Percentiles rank a stretch among this genome's conserved stretches.
These are phyloP conservation scores for Stephanodiscus minutulus DNA, from an alignment of 108 stramenopile species.

Conservation along the genomic window DNA sequence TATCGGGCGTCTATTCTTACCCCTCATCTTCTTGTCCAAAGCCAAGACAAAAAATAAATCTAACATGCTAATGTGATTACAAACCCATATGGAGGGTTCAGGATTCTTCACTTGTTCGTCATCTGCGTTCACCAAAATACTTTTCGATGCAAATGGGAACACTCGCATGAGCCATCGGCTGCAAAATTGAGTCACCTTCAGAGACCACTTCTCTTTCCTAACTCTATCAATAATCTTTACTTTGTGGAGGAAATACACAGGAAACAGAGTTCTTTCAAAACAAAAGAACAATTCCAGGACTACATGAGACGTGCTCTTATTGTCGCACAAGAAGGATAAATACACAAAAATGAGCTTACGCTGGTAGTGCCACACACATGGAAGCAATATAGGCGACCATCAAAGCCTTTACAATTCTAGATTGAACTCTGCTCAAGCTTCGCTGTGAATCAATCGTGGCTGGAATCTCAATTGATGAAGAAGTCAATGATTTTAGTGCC, in stretches of 20 bases:
- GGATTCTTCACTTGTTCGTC: slow-evolving; percentile 46
- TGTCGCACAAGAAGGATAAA: not conserved
- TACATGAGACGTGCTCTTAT: not conserved
- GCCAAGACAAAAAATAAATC: slow-evolving; percentile 87
- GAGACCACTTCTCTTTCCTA: slow-evolving; percentile 57
- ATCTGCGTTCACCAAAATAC: slow-evolving; percentile 42
- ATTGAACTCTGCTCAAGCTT: slow-evolving; percentile 18
- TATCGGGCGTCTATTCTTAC: slow-evolving; percentile 76
- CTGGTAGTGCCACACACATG: slow-evolving; percentile 83
- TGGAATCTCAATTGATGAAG: slow-evolving; percentile 7
- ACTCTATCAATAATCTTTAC: slow-evolving; percentile 41
- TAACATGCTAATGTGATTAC: slow-evolving; percentile 80
- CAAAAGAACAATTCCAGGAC: not conserved
- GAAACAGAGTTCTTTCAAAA: slow-evolving; percentile 52
- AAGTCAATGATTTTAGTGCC: slow-evolving; percentile 10
- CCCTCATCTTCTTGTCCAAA: slow-evolving; percentile 66
- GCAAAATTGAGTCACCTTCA: slow-evolving; percentile 71
- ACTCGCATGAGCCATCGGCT: slow-evolving; percentile 78
- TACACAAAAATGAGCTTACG: slow-evolving; percentile 9
- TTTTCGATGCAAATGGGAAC: slow-evolving; percentile 76
- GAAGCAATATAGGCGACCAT: slow-evolving; percentile 72
- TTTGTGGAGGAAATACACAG: slow-evolving; percentile 56
- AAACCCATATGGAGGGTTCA: slow-evolving; percentile 82
- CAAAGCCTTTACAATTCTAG: slow-evolving; percentile 33
- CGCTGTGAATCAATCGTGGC: not conserved